Evolutionary conservation across 2,329 filamentous ascomycete genomes (phyloP), one percentile per base, ranked within the genome.

Genomic region (Botrytis fabae): DNA sequence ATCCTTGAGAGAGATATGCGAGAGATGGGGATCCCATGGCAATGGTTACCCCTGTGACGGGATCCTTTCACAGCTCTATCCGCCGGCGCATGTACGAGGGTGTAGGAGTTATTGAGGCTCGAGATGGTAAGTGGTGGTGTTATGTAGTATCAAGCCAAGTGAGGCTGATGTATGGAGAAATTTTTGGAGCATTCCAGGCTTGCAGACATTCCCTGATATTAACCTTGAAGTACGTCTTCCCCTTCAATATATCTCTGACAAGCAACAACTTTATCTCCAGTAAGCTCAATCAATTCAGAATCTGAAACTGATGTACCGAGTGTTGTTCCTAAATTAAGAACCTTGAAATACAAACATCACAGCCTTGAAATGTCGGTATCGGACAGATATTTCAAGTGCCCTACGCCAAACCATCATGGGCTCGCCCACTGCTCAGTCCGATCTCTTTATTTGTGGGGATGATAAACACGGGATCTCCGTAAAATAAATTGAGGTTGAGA

Each of bases 381-480:
- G 25, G 25, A 38, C 44, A 35, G 48, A n/a, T 28, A 54, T 8
- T 28, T 40, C 46, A 40, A 48, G 38, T 51, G 18, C 51, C 51
- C 51, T 57, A 38, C 38, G 40, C 48, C 65, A 59, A 66, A 51
- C 35, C 14, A 25, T 65, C 22, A 65, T 46, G 46, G 46, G 64
- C 46, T 35, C 42, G 64, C 35, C 65, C 46, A 69, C n/a, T 69
- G 35, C 48, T 44, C 40, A 59, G 38, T 69, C 66, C 18, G 64
- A 68, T 54, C 48, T 48, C n/a, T 54, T 68, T 2, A 10, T 54
- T 59, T 60, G 48, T 69, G 65, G 48, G n/a, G 66, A 60, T 44
- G 51, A 69, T 69, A 60, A 32, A 57, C 28, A 72, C 62, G 51
- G 70, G 51, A 72, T 68, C 38, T 60, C 62, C 70, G 70, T 59